Evolutionary conservation across 257 asterid genomes (phyloP), one percentile per base, ranked within the genome.

Genomic region (Solanum sitiens): DNA sequence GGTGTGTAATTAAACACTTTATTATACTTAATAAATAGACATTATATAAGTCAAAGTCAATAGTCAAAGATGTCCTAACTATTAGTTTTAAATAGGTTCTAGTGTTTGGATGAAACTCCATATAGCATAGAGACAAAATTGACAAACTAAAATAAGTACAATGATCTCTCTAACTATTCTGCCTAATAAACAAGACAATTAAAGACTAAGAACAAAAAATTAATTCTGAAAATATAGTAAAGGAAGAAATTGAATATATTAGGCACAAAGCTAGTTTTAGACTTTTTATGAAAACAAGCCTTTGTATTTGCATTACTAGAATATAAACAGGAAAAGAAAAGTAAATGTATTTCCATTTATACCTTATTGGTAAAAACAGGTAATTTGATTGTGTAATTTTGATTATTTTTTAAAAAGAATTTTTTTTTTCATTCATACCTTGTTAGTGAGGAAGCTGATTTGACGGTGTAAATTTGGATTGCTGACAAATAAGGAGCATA

Each of bases 401-500:
- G 89, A 90, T 77, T 5, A 88, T 90, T 63, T 63, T 30, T 40
- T 37, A 10, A 9, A 53, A 53, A 16, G 39, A 73, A 5, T 27
- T 27, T 27, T 27, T 27, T 53, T 47, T 6, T 79, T 0, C 67
- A 2, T n/a, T 1, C 68, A 13, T 30, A 63, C 32, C 86, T 84
- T 75, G 63, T 83, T 14, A n/a, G 12, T 11, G 39, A 70, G 20
- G 80, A n/a, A 39, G 83, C 56, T 42, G 83, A 21, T 5, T 8
- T 88, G 76, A 40, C 7, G 67, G 88, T 90, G 73, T 83, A 88
- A 50, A 90, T 90, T 16, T 90, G 91, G 23, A 90, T 84, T 3
- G 90, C 91, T 32, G 91, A 90, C n/a, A 90, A 84, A 39, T 83
- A 87, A 14, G 92, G 91, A 21, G 63, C 82, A 84, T 63, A 90